Evolutionary conservation across 1,284 basidiomycete genomes (phyloP), one percentile per base, ranked within the genome.

Genomic region (Tilletia indica): DNA sequence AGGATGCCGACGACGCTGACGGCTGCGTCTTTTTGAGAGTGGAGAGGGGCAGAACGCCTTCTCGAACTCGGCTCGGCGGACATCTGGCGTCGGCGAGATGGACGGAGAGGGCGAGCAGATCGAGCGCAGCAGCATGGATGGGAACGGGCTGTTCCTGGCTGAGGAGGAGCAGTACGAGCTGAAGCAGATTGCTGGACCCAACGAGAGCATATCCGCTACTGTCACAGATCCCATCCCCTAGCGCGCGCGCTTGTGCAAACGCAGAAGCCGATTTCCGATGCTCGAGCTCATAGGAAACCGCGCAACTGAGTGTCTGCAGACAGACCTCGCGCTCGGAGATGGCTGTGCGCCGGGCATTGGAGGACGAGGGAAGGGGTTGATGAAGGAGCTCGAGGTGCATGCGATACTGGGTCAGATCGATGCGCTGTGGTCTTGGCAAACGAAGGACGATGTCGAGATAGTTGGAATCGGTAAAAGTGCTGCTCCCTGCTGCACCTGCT

Each of bases 81-180:
- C 68, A 61, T 38, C 51, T 39, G 48, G 42, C 68, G 39, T 54
- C 51, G 39, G 58, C 58, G 31, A 68, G 34, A 38, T 38, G 36
- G 19, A 54, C 34, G 16, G 51, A 39, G 38, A 51, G 45, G 58
- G 68, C 68, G 68, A 68, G 58, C 45, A 68, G 38, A 21, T 56
- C 58, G 39, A 68, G 48, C 14, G 54, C 67, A 39, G 49, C 54
- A 47, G 48, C 67, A 48, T 48, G 67, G 31, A 68, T 54, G 4
- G 49, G 67, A 25, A 68, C 54, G 19, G 54, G 67, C 42, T 54
- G 54, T 19, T 68, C 49, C 42, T 54, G 49, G 48, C 67, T 54
- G 31, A 54, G 48, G 34, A 64, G 36, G 61, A 64, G 61, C 72
- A 77, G n/a, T 72, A 64, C 61, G 34, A 64, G 61, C 61, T 64